phyloP scores from a whole-genome alignment of 257 asterid species.

The Paraleonurus japonicus region DNA sequence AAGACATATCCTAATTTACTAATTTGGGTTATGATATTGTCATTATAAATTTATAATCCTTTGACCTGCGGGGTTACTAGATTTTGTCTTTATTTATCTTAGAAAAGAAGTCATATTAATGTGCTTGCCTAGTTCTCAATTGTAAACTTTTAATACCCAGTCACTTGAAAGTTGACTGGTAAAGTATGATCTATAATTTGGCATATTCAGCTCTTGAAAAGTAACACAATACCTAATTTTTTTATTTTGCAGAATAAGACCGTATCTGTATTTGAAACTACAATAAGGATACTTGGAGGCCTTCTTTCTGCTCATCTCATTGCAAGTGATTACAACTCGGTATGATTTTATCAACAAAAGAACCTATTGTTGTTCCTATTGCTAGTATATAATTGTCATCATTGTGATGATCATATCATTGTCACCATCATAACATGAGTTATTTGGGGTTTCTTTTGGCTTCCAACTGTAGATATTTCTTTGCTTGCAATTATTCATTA shows the following conservation, averaged over 20 bases:
- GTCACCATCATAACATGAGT: background rate
- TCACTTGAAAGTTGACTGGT: constrained; percentile 19
- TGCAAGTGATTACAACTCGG: constrained; percentile 96
- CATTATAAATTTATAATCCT: background rate
- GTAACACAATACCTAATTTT: constrained; percentile 19
- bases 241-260: constrained; percentile 81
- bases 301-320: constrained; percentile 95
- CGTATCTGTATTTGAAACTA: constrained; percentile 94
- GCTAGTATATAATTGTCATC: background rate
- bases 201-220: constrained; percentile 15
- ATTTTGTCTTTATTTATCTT: background rate
- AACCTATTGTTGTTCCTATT: constrained; percentile 13
- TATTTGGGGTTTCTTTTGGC: background rate
- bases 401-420: background rate
- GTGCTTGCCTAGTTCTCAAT: constrained; percentile 9
- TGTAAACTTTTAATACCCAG: constrained; percentile 1
- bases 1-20: background rate
- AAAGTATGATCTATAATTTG: constrained; percentile 4
- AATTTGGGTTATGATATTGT: background rate
- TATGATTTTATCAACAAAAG: constrained; percentile 31
- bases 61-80: background rate
- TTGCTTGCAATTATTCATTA: background rate
- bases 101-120: background rate
- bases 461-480: background rate
- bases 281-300: constrained; percentile 96